Evolutionary conservation across 371 early-diverging fungal genomes (phyloP), one percentile per base, ranked within the genome.

Genomic region (Mucor mucedo): DNA sequence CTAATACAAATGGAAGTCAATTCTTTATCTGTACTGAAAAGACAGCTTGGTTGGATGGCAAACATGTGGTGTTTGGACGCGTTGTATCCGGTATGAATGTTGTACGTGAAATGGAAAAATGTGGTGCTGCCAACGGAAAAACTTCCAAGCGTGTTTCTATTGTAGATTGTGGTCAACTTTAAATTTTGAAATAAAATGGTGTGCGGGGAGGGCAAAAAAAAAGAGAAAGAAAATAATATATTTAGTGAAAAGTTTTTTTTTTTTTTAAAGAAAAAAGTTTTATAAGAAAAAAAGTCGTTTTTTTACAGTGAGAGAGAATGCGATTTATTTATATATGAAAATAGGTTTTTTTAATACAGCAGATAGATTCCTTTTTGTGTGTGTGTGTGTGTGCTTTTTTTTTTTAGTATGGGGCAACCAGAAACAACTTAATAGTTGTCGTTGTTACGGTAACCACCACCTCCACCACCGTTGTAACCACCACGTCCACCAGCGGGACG

Each of bases 31-130:
- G 93, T 76, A 90, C 93, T 11, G 88, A 74, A 56, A 75, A 80
- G 75, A 87, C 91, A 21, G 62, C 85, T 21, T 96, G 97, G 97
- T 88, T 99, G 60, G 96, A 99, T 79, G 94, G 94, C 65, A 95
- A 94, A 82, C 99, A 99, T 86, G 97, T 96, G 62, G 99, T 99
- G 13, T 99, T 99, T 82, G 99, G 99, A 40, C 62, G 75, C 47
- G 97, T 99, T 29, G 75, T 81, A 48, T 86, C 90, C 61, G 94
- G 78, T 33, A 58, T 86, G 79, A 88, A 92, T 53, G 82, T 96
- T 42, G 91, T 96, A 54, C 75, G 82, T 64, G 83, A 82, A 65
- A 85, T 96, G 68, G 95, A 94, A 75, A 39, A 52, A 27, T 83
- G 73, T 49, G 93, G 91, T 58, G 72, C 84, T 42, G 63, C 77